Conservation (phyloP, 768 basidiomycete species). For the Kwoniella heveanensis region DNA sequence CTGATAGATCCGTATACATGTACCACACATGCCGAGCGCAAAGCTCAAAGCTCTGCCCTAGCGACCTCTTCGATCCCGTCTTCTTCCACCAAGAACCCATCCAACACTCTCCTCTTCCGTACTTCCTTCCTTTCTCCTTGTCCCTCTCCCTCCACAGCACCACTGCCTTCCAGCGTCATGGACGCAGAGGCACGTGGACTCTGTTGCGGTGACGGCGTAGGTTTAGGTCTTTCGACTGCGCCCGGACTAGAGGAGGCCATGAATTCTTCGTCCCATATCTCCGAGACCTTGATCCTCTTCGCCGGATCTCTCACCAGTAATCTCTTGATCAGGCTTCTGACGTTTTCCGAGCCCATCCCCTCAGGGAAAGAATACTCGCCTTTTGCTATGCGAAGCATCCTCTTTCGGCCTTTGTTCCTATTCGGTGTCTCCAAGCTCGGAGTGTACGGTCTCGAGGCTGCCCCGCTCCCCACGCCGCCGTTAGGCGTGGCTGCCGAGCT, state of each 20-base stretch:
- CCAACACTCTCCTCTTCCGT: slow-evolving; percentile 26
- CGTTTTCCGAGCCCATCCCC: slow-evolving; percentile 35
- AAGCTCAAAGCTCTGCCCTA: slow-evolving; percentile 19
- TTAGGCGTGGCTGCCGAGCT: slow-evolving; percentile 58
- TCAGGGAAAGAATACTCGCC: slow-evolving; percentile 73
- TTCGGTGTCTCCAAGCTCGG: slow-evolving; percentile 6
- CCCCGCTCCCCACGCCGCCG: background rate
- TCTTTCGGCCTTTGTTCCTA: slow-evolving; percentile 42
- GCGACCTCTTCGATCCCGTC: slow-evolving; percentile 38
- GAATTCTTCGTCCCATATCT: slow-evolving; percentile 66
- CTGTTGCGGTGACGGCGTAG: background rate
- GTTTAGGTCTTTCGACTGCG: background rate
- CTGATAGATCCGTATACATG: too few relatives aligned
- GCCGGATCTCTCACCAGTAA: slow-evolving; percentile 69
- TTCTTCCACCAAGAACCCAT: slow-evolving; percentile 44
- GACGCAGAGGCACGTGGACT: background rate
- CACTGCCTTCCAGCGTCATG: background rate
- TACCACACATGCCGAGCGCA: too few relatives aligned
- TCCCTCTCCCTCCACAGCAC: too few relatives aligned
- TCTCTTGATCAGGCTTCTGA: slow-evolving; percentile 62
- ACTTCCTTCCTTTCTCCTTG: background rate
- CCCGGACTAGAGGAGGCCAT: slow-evolving; percentile 52
- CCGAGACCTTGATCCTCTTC: slow-evolving; percentile 64
- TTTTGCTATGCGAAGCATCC: slow-evolving; percentile 74
- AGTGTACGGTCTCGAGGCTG: slow-evolving; percentile 24